These are phyloP conservation scores for Cupressus sempervirens DNA, from an alignment of 75 land plant species.

Conservation along the genomic window DNA sequence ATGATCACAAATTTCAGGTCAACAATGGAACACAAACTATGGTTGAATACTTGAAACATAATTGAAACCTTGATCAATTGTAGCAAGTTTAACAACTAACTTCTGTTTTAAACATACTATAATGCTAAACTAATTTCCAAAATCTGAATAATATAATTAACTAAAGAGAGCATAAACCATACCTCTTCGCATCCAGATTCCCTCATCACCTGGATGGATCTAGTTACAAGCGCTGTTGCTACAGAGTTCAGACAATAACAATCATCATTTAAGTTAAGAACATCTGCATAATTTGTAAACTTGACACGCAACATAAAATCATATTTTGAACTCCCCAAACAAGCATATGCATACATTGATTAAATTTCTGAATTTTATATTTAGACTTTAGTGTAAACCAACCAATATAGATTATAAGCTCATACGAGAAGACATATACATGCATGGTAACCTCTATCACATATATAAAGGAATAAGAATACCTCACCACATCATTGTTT, in stretches of 20 bases:
- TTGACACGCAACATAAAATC: background rate
- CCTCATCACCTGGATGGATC: constrained; percentile 86
- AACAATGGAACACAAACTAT: background rate
- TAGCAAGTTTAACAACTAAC: background rate
- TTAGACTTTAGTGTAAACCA: background rate
- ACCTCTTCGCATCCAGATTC: constrained; percentile 99
- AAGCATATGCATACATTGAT: background rate
- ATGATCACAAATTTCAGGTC: background rate
- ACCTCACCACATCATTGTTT: background rate
- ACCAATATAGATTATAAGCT: background rate
- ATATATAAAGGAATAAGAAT: background rate
- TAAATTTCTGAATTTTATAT: background rate
- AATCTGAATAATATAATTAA: constrained; percentile 1
- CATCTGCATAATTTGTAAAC: background rate
- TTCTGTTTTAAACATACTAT: background rate
- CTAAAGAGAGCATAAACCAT: background rate
- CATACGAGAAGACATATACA: background rate
- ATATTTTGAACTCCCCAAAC: background rate
- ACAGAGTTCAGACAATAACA: constrained; percentile 20
- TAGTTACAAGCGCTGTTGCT: constrained; percentile 96
- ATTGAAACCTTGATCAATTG: background rate
- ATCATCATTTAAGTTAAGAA: background rate
- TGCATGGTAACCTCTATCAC: background rate
- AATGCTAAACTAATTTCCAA: background rate
- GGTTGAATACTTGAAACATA: background rate